Conservation (phyloP, 169 alveolate genomes). For the Babesia sp. region DNA sequence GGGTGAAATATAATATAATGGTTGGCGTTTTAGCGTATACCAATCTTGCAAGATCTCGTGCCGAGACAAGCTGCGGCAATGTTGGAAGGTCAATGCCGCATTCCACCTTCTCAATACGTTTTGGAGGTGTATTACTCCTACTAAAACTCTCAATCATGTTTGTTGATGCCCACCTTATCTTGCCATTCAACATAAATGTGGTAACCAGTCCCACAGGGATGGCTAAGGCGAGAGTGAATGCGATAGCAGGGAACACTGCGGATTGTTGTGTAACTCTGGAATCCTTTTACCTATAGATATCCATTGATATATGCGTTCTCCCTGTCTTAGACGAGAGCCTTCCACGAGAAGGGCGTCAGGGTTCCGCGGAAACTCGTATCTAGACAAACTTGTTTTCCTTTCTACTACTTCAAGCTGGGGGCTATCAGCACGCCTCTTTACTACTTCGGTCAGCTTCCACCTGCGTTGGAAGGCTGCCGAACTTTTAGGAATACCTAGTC, state of each 20-base stretch:
- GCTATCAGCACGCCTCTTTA: not conserved
- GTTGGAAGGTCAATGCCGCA: not conserved
- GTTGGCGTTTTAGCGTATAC: conserved; percentile 18
- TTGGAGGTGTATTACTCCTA: not conserved
- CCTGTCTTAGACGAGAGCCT: not conserved
- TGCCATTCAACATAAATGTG: not conserved
- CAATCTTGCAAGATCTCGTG: conserved; percentile 5
- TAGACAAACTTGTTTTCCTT: not conserved
- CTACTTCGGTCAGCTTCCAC: not conserved
- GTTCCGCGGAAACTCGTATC: conserved; percentile 11
- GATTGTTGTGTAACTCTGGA: not conserved
- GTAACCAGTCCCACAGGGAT: conserved; percentile 10
- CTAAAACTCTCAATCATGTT: not conserved
- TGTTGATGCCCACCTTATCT: not conserved
- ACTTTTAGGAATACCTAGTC: not conserved
- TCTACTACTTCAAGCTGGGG: not conserved
- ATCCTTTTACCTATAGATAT: conserved; percentile 8
- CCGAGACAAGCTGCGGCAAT: not conserved
- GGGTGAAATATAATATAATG: conserved; percentile 4
- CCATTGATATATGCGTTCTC: conserved; percentile 27
- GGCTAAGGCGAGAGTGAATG: not conserved
- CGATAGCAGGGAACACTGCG: conserved; percentile 22
- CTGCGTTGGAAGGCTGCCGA: not conserved
- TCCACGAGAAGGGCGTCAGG: conserved; percentile 32
- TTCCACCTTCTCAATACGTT: not conserved